Conservation (phyloP, 2,329 filamentous ascomycete genomes). For the Aureobasidium sp. region DNA sequence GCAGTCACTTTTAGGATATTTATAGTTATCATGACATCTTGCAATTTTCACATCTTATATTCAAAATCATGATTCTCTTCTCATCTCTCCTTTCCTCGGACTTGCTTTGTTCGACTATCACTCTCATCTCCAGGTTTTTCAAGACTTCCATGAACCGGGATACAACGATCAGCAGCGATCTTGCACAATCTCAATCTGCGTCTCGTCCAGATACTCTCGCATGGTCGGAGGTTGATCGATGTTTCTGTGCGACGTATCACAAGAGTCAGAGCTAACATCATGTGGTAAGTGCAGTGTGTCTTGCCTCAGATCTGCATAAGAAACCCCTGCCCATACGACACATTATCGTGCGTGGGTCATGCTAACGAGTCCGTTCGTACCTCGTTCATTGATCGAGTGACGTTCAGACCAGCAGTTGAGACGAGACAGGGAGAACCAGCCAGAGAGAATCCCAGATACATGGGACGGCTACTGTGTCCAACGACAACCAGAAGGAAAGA, state of each 20-base stretch:
- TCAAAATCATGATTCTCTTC: not conserved
- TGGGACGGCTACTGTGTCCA: not conserved
- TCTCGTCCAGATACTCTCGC: not conserved
- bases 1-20: not conserved
- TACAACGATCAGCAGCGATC: not conserved
- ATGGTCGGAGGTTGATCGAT: not conserved
- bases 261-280: slow-evolving; percentile 6
- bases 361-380: not conserved
- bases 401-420: not conserved
- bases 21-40: slow-evolving; percentile 3
- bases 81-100: not conserved
- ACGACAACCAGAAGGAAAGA: not conserved
- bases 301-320: not conserved
- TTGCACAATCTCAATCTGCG: not conserved
- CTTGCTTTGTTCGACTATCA: not conserved
- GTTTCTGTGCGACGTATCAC: not conserved
- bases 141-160: not conserved
- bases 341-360: not conserved
- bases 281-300: not conserved
- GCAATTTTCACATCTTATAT: not conserved
- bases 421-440: not conserved
- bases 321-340: not conserved
- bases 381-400: not conserved
- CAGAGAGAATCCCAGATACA: not conserved
- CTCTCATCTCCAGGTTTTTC: not conserved